phyloP scores from a whole-genome alignment of 139 green algal species.

The Pleodorina starrii region DNA sequence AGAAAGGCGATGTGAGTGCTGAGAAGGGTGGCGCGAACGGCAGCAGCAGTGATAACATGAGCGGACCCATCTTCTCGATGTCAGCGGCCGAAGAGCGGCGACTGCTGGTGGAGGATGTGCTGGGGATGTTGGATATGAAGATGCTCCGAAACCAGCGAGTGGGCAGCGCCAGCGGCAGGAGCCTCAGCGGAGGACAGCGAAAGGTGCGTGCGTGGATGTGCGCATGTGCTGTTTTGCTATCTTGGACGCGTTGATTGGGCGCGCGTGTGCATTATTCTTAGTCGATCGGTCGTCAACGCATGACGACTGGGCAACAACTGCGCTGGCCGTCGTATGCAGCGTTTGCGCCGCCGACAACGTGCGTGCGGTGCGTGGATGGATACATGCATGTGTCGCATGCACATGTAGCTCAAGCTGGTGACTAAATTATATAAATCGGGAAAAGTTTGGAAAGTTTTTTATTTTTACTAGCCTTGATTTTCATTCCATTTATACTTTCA shows the following conservation, averaged over 20 bases:
- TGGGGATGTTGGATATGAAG: conserved; percentile 57
- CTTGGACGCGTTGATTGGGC: too few species aligned
- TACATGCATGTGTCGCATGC: background rate
- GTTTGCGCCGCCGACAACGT: background rate
- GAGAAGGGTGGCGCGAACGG: background rate
- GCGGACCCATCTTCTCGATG: background rate
- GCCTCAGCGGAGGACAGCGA: conserved; percentile 80
- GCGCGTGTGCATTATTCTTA: too few species aligned
- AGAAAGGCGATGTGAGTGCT: too few species aligned
- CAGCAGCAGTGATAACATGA: background rate
- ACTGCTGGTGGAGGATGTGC: conserved; percentile 33
- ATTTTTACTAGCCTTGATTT: too few species aligned
- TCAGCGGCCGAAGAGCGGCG: conserved; percentile 8
- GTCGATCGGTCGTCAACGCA: background rate
- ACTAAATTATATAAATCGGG: too few species aligned
- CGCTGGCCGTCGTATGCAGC: background rate
- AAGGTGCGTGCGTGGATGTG: conserved; percentile 63
- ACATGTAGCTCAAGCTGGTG: too few species aligned
- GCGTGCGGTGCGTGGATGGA: background rate
- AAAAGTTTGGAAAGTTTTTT: too few species aligned
- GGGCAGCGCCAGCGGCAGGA: conserved; percentile 51
- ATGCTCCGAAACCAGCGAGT: conserved; percentile 40
- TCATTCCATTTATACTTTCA: too few species aligned
- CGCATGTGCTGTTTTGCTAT: too few species aligned
- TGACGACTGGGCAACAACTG: background rate